Percentiles rank a stretch among this genome's conserved stretches.
Evolutionary conservation across 192 early-diverging fungal genomes (phyloP).

Genomic region (Coemansia sp.): DNA sequence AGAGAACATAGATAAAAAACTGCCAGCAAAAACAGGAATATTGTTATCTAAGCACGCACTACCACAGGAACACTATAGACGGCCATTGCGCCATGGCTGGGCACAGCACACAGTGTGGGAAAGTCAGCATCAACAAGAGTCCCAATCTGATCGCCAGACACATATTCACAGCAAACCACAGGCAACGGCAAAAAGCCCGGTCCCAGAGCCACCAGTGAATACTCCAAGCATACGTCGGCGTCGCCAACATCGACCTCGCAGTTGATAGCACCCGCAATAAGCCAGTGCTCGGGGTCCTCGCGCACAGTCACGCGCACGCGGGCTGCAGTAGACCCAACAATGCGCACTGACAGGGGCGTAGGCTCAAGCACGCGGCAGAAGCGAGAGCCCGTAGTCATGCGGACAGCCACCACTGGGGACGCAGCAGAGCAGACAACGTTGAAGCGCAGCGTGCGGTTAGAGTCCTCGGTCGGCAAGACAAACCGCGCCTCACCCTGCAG

Average conservation of each 20-base stretch:
- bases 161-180: conserved; percentile 33
- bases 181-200: conserved; percentile 42
- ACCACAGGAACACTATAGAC: conserved; percentile 40
- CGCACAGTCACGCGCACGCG: conserved; percentile 26
- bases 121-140: conserved; percentile 8
- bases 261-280: conserved; percentile 32
- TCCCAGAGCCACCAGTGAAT: conserved; percentile 34
- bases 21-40: background rate
- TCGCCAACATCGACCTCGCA: conserved; percentile 9
- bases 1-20: background rate
- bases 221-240: conserved; percentile 9
- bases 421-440: background rate
- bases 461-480: background rate
- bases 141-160: background rate
- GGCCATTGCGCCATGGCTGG: background rate
- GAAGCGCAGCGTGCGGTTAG: background rate
- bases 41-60: conserved; percentile 2
- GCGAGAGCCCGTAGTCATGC: conserved; percentile 10
- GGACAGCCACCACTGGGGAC: conserved; percentile 6
- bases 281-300: conserved; percentile 22
- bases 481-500: conserved; percentile 4
- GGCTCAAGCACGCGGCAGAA: conserved; percentile 31
- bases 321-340: conserved; percentile 10
- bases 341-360: conserved; percentile 18
- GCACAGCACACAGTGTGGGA: conserved; percentile 1